Base-by-base conservation (phyloP, 2,329 filamentous ascomycete species). In the Microsporum ferrugineum region DNA sequence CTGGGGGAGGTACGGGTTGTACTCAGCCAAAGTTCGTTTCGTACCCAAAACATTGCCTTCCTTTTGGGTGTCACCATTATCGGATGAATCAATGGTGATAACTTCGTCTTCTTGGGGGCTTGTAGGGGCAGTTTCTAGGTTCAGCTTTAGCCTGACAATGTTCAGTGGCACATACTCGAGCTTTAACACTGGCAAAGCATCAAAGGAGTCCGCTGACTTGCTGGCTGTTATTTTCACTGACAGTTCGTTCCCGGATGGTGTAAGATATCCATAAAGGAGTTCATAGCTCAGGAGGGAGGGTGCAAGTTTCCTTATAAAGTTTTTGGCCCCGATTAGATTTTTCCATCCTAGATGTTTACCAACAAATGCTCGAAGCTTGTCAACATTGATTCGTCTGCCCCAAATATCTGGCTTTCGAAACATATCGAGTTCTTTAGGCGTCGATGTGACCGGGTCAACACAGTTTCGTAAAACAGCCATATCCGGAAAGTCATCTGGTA, bases 331-430 rank as follows among this genome's bases (percentile, higher is more conserved):
- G 58, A 81, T 81, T 33, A 85, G 82, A 67, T 85, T 87, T 3
- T 82, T 84, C 94, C 94, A 99, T 62, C 91, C 90, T 66, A 99
- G 95, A 0, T 86, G 87, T 64, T 95, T 86, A 0, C 82, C 80
- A 0, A 86, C 82, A 70, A 96, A 96, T 12, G 81, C 79, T 39
- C 92, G 82, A 39, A 99, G 74, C 0, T 82, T 84, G 2, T 76
- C 68, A 10, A 88, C 78, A 66, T 95, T 83, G 17, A 94, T 78
- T 0, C 81, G 76, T 49, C 77, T 76, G 61, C 85, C 81, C 83
- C 87, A 90, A 8, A 76, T 74, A 45, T 88, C 77, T 0, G 77
- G 76, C 1, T 71, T 71, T 61, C 74, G 78, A 23, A 91, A 68
- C 47, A 76, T 78, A 2, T 82, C 74, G 58, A 92, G 68, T 31